These are phyloP conservation scores for Dipteronia sinensis DNA, from an alignment of 345 rosid species.

Conservation along the genomic window DNA sequence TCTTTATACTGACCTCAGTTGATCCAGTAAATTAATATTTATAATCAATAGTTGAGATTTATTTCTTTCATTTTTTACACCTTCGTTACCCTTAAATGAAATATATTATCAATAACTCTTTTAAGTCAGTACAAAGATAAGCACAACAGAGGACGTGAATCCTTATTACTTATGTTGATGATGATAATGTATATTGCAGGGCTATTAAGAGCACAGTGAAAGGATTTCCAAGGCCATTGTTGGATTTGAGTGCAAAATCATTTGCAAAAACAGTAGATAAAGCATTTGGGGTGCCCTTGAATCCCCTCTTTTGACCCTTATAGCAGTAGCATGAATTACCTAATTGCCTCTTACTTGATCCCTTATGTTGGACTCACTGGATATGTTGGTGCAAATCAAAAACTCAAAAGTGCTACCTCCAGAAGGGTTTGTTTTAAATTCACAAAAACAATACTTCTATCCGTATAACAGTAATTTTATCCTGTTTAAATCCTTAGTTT, in stretches of 20 bases:
- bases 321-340: constrained; percentile 52
- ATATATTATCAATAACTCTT: too few species aligned
- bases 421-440: constrained; percentile 43
- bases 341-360: constrained; percentile 70
- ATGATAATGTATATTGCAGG: constrained; percentile 34
- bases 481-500: background rate
- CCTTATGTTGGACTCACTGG: constrained; percentile 89
- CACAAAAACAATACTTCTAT: background rate
- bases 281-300: constrained; percentile 51
- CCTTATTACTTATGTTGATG: too few species aligned
- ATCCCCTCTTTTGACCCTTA: constrained; percentile 84
- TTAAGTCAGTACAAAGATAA: too few species aligned
- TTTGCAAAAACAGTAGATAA: constrained; percentile 56
- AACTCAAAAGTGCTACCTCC: constrained; percentile 44
- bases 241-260: constrained; percentile 58
- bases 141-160: too few species aligned
- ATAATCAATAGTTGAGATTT: too few species aligned
- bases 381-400: constrained; percentile 75
- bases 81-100: too few species aligned
- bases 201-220: constrained; percentile 59
- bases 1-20: too few species aligned
- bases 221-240: constrained; percentile 82
- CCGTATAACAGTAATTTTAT: too few species aligned
- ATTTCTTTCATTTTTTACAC: too few species aligned
- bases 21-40: too few species aligned